A percentile compares a stretch with the other conserved stretches of the same genome.
phyloP scores from a whole-genome alignment of 1,139 yeast species.

The Kodamaea suecica region DNA sequence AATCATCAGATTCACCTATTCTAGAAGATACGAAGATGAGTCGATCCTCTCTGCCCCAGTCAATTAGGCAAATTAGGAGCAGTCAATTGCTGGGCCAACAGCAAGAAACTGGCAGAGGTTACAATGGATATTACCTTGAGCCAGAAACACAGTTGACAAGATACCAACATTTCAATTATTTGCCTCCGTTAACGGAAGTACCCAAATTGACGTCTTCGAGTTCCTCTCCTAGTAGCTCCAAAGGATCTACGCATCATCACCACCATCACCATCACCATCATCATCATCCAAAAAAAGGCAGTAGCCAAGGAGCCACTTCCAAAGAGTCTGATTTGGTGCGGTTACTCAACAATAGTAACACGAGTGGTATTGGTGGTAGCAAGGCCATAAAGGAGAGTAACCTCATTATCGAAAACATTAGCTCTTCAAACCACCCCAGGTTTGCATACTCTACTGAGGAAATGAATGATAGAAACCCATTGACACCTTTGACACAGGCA shows the following conservation, averaged over 20 bases:
- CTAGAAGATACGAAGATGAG: too few relatives aligned
- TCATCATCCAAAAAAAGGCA: slow-evolving; percentile 14
- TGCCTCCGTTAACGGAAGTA: slow-evolving; percentile 69
- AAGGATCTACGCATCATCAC: slow-evolving; percentile 18
- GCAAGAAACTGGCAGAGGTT: slow-evolving; percentile 1
- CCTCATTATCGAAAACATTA: too few relatives aligned
- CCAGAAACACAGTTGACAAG: slow-evolving; percentile 58
- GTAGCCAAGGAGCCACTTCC: slow-evolving; percentile 4
- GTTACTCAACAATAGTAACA: slow-evolving; percentile 30
- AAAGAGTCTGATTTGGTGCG: slow-evolving; percentile 43
- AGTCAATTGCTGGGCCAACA: not conserved
- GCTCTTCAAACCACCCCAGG: too few relatives aligned
- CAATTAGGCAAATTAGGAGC: too few relatives aligned
- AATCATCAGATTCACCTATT: too few relatives aligned
- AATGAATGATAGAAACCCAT: slow-evolving; percentile 11
- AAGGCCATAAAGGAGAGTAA: too few relatives aligned
- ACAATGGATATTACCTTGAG: slow-evolving; percentile 30
- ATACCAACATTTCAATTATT: slow-evolving; percentile 67
- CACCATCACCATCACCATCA: slow-evolving; percentile 30
- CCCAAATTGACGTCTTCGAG: slow-evolving; percentile 64
- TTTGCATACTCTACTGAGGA: slow-evolving; percentile 1
- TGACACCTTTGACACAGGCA: slow-evolving; percentile 45
- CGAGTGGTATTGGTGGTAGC: slow-evolving; percentile 2
- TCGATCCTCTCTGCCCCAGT: too few relatives aligned
- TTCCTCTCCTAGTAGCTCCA: slow-evolving; percentile 32